Percentiles rank a stretch among this genome's conserved stretches.
phyloP scores from a whole-genome alignment of 495 filamentous ascomycete species.

The Aspergillus ostianus region DNA sequence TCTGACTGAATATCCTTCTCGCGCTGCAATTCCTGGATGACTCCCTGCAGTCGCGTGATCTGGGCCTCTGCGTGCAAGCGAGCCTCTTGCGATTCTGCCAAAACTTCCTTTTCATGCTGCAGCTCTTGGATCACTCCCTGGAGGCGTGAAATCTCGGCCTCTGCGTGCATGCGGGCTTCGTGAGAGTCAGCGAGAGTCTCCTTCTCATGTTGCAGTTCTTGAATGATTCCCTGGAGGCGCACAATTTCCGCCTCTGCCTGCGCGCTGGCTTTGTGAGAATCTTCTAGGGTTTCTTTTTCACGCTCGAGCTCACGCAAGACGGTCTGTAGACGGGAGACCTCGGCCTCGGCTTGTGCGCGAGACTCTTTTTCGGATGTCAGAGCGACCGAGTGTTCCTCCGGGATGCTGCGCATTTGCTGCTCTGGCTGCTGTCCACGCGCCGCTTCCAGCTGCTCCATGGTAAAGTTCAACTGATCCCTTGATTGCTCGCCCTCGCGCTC shows the following conservation, averaged over 20 bases:
- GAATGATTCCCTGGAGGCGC: conserved; percentile 28
- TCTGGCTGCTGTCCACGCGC: conserved; percentile 34
- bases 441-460: conserved; percentile 48
- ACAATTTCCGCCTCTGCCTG: conserved; percentile 53
- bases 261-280: conserved; percentile 23
- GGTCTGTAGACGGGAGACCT: conserved; percentile 7
- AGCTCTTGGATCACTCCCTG: conserved; percentile 15
- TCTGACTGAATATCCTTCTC: conserved; percentile 34
- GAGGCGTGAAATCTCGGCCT: conserved; percentile 21
- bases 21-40: conserved; percentile 26
- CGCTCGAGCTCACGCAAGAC: conserved; percentile 14
- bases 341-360: conserved; percentile 27
- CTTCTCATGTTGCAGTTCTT: conserved; percentile 30
- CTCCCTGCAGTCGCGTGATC: conserved; percentile 21
- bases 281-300: conserved; percentile 6
- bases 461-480: conserved; percentile 42
- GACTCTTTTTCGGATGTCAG: conserved; percentile 53
- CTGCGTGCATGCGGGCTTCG: conserved; percentile 38
- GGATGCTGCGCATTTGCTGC: conserved; percentile 29
- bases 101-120: conserved; percentile 10
- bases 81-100: conserved; percentile 9
- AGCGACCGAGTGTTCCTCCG: conserved; percentile 26
- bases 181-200: conserved; percentile 42
- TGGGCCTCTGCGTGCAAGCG: conserved; percentile 17
- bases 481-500: conserved; percentile 37